These are phyloP conservation scores for Naumovozyma castellii DNA, from an alignment of 805 yeast genomes.

Conservation along the genomic window DNA sequence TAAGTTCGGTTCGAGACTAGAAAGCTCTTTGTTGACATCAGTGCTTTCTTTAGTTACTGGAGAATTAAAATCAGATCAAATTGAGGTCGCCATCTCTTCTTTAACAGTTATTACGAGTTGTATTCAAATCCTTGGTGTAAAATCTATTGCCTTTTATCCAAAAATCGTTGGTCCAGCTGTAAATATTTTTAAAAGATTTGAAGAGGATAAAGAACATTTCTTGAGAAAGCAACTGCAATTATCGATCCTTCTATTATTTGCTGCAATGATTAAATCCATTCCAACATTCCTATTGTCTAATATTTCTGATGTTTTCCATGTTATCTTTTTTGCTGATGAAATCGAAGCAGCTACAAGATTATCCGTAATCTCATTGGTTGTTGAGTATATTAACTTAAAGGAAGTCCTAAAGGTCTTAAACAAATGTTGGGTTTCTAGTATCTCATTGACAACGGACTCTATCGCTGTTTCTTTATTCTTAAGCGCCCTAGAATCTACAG, in stretches of 20 bases:
- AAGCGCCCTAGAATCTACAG: conserved; percentile 52
- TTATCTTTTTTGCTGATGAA: conserved; percentile 46
- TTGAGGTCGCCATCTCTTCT: conserved; percentile 65
- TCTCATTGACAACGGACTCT: conserved; percentile 31
- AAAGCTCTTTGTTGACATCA: conserved; percentile 38
- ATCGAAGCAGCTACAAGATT: conserved; percentile 54
- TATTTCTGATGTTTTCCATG: conserved; percentile 49
- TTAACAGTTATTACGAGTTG: conserved; percentile 62
- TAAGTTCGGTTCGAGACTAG: conserved; percentile 49
- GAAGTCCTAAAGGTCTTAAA: conserved; percentile 53
- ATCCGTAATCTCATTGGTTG: conserved; percentile 50
- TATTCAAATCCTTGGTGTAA: conserved; percentile 71
- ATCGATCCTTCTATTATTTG: conserved; percentile 59
- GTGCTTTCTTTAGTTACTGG: conserved; percentile 44
- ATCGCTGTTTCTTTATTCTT: conserved; percentile 60
- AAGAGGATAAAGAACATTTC: conserved; percentile 13
- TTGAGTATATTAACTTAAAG: conserved; percentile 58
- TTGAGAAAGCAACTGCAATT: conserved; percentile 44
- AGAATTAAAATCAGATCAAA: conserved; percentile 39
- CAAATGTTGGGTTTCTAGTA: conserved; percentile 47
- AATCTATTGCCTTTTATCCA: conserved; percentile 75
- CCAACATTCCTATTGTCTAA: conserved; percentile 77
- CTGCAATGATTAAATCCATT: conserved; percentile 68
- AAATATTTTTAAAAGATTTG: conserved; percentile 40
- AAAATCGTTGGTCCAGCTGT: conserved; percentile 71